phyloP scores from a whole-genome alignment of 495 filamentous ascomycete genomes.

The Aspergillus nanangensis region DNA sequence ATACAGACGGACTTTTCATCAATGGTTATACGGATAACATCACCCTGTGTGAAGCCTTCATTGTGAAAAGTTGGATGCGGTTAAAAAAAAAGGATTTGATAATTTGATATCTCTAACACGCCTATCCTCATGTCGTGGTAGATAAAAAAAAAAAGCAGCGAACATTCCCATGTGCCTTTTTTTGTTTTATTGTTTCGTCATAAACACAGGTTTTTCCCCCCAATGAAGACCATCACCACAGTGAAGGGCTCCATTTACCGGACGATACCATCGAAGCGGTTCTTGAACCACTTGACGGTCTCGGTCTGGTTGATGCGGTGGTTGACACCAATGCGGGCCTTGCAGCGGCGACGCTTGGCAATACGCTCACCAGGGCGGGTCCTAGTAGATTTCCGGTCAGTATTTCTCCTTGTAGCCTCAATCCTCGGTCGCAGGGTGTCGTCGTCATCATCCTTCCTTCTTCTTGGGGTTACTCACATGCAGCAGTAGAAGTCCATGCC shows the following conservation, averaged over 20 bases:
- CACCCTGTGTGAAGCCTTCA: constrained; percentile 47
- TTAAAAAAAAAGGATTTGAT: constrained; percentile 28
- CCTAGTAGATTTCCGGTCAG: constrained; percentile 39
- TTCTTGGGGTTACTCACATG: constrained; percentile 61
- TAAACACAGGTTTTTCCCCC: constrained; percentile 27
- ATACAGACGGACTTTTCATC: constrained; percentile 34
- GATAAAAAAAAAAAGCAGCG: constrained; percentile 29
- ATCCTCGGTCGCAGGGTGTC: too few relatives aligned
- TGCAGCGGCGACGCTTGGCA: constrained; percentile 85
- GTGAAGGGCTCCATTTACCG: constrained; percentile 56
- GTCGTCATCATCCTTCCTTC: too few relatives aligned
- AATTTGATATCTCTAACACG: constrained; percentile 43
- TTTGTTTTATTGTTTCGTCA: constrained; percentile 36
- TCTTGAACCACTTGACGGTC: constrained; percentile 99
- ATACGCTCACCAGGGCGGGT: constrained; percentile 97
- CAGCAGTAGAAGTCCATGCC: constrained; percentile 99
- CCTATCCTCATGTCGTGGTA: constrained; percentile 41
- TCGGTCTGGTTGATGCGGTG: constrained; percentile 92
- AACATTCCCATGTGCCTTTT: constrained; percentile 15
- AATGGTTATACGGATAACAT: constrained; percentile 48
- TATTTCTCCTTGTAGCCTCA: constrained; percentile 5
- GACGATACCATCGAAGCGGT: constrained; percentile 96
- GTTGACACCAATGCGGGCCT: constrained; percentile 75
- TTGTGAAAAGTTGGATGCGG: constrained; percentile 41
- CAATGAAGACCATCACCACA: constrained; percentile 5